A percentile compares a stretch with the other conserved stretches of the same genome.
Evolutionary conservation across 352 stramenopile species (phyloP).

Genomic region (Phytophthora idaei): DNA sequence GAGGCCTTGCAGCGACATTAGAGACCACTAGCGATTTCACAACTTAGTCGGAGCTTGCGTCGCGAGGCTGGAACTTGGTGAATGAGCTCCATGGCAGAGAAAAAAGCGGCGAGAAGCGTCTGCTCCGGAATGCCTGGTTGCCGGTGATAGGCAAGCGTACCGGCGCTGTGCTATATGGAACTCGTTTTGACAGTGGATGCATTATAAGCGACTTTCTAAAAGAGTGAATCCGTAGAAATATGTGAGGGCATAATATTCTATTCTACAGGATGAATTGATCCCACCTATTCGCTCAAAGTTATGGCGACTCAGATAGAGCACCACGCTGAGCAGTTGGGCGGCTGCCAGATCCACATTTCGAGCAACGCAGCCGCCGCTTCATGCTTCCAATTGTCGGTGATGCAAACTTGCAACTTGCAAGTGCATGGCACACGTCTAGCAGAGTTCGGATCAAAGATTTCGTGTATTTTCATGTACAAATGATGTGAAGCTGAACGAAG

Average conservation of each 20-base stretch:
- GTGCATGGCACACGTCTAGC: neutral
- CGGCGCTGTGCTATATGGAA: neutral
- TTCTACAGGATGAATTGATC: neutral
- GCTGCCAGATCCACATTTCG: constrained; percentile 5
- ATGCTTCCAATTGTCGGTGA: neutral
- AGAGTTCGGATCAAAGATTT: neutral
- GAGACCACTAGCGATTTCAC: constrained; percentile 1
- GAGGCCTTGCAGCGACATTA: constrained; percentile 27
- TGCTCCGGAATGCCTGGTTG: constrained; percentile 15
- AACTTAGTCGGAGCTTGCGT: constrained; percentile 2
- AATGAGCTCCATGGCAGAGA: constrained; percentile 39
- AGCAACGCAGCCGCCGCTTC: constrained; percentile 4
- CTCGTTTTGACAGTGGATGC: constrained; percentile 6
- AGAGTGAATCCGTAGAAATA: neutral
- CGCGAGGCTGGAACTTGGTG: constrained; percentile 26
- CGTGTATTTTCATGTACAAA: constrained; percentile 30
- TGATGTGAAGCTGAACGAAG: constrained; percentile 26
- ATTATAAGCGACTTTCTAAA: neutral
- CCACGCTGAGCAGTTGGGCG: too few species aligned
- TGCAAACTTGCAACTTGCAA: neutral
- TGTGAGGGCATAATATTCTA: neutral
- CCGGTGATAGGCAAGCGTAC: constrained; percentile 12
- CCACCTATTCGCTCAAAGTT: neutral
- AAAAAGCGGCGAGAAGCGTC: constrained; percentile 12
- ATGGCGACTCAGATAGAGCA: neutral